Evolutionary conservation across 202 grass and related monocot genomes (phyloP).

Genomic region (Saccharum hybrid): DNA sequence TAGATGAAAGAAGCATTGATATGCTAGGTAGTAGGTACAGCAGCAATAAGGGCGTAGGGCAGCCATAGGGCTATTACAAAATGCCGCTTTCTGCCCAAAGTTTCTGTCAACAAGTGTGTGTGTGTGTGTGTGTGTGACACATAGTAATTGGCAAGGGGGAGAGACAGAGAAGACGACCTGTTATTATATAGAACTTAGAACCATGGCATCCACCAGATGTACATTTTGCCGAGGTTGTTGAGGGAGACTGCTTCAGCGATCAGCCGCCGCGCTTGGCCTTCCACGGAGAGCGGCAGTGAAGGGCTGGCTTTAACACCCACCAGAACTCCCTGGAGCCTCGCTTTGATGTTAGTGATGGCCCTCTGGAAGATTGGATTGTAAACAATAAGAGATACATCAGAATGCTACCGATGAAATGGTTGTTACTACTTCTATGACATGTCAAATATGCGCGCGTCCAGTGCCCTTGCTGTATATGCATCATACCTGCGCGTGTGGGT

Average conservation of each 20-base stretch:
- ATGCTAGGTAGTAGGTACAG: background rate
- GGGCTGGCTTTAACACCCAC: constrained; percentile 84
- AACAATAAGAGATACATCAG: constrained; percentile 10
- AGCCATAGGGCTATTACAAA: background rate
- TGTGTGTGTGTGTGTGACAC: too few relatives aligned
- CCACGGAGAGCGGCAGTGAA: constrained; percentile 87
- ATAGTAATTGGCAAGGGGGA: too few relatives aligned
- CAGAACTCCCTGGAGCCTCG: constrained; percentile 78
- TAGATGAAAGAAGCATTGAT: background rate
- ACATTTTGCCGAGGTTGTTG: constrained; percentile 96
- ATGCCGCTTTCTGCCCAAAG: too few relatives aligned
- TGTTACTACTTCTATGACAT: background rate
- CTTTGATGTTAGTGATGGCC: constrained; percentile 91
- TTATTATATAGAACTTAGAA: constrained; percentile 51
- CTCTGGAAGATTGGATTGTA: constrained; percentile 51
- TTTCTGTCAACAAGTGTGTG: too few relatives aligned
- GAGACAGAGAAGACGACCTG: background rate
- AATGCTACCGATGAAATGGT: background rate
- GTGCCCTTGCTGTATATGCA: background rate
- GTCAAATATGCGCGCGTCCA: background rate
- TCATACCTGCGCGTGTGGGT: constrained; percentile 87
- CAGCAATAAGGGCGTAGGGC: background rate
- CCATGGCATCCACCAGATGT: constrained; percentile 99
- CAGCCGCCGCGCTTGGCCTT: constrained; percentile 84
- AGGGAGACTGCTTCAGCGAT: constrained; percentile 81